Evolutionary conservation across 345 rosid species (phyloP), one percentile per base, ranked within the genome.

Genomic region (Luvunga scandens): DNA sequence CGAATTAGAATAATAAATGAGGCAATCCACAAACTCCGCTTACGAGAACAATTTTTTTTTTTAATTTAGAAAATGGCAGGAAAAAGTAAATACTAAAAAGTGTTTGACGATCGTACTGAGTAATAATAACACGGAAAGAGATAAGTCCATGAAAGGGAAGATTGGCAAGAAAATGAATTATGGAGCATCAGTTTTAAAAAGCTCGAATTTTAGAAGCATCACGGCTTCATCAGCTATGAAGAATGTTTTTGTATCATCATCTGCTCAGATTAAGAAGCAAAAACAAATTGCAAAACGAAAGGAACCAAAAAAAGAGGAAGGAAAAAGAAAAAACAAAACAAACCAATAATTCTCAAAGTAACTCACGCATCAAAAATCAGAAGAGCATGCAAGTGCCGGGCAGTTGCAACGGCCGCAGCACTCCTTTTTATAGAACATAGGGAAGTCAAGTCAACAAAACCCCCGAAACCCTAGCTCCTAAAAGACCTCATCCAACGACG

Each of bases 131-230:
- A 10, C 2, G 13, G 12, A 22, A 2, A 7, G 31, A 36, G 7
- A 22, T 13, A 21, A 48, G 36, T 5, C 57, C 2, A 13, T 28
- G 70, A 76, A 1, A 24, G 61, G 4, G 73, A 66, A 63, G 30
- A 50, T 13, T 28, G 48, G 36, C 4, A 65, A 18, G 12, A 19
- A 56, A 38, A 16, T 6, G 63, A 50, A 66, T 2, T 18, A 73
- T 24, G 24, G 82, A 84, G 84, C 90, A 87, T 89, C 91, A 85
- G 91, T 85, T 87, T 89, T 89, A 89, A 89, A 89, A 89, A 89
- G 91, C 91, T 89, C 91, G 91, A 87, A 55, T 81, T 81, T 79
- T 75, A 45, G 73, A 83, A 81, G 83, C 90, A 53, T 78, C 88
- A 87, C 71, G 78, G 74, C 59, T 53, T 55, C 22, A 57, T 87